Evolutionary conservation across 306 rosid species (phyloP).

Genomic region (Argentina anserina): DNA sequence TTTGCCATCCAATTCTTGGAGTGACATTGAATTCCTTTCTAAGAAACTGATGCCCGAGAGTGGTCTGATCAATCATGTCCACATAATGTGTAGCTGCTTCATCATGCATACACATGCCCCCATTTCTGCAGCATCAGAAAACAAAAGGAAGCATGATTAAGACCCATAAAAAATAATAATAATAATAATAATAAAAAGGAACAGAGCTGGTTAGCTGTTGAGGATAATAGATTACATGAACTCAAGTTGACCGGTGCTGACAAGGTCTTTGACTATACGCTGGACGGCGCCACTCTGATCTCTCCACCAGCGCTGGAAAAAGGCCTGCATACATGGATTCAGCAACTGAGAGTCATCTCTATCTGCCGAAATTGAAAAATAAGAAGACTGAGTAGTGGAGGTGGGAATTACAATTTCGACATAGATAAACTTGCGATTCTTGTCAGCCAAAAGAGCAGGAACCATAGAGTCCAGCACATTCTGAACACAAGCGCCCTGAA

Average conservation of each 20-base stretch:
- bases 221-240: conserved; percentile 49
- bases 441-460: conserved; percentile 57
- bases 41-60: conserved; percentile 37
- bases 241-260: conserved; percentile 80
- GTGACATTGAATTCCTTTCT: conserved; percentile 35
- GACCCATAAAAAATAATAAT: not conserved
- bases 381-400: not conserved
- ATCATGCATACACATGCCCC: conserved; percentile 96
- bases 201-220: not conserved
- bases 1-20: conserved; percentile 63
- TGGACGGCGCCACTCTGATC: conserved; percentile 60
- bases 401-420: conserved; percentile 59
- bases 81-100: conserved; percentile 86
- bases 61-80: conserved; percentile 62
- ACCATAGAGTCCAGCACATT: conserved; percentile 53
- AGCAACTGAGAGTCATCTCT: not conserved
- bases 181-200: not conserved
- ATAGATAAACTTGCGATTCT: conserved; percentile 84
- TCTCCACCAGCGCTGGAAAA: conserved; percentile 96
- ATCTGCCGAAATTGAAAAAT: too few relatives aligned
- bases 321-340: conserved; percentile 60
- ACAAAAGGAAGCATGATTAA: not conserved
- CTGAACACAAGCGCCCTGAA: conserved; percentile 43
- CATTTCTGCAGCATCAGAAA: conserved; percentile 58
- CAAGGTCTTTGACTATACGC: conserved; percentile 54